phyloP scores from a whole-genome alignment of 331 rosid genomes.

The Arachis monticola region DNA sequence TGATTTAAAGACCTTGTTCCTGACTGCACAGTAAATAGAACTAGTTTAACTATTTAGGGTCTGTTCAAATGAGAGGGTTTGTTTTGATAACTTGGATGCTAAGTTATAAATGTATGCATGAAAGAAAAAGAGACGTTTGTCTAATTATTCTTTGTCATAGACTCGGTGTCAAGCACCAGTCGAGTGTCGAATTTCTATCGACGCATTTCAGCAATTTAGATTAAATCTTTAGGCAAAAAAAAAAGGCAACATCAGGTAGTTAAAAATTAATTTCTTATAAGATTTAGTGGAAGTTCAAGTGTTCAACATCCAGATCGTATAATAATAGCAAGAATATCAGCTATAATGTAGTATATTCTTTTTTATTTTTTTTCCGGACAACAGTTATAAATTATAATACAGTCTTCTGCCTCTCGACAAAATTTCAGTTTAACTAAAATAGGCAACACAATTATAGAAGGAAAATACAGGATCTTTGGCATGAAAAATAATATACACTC shows the following conservation, averaged over 20 bases:
- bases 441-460: neutral
- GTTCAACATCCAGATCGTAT: no score
- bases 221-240: neutral
- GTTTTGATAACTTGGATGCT: neutral
- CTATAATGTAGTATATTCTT: no score
- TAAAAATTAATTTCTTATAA: no score
- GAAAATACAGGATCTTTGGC: slow-evolving; percentile 16
- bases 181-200: neutral
- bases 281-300: no score
- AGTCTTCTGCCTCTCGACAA: neutral
- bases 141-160: no score
- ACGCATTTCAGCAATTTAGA: neutral
- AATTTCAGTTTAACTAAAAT: slow-evolving; percentile 2
- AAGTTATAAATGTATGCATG: no score
- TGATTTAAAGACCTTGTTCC: neutral
- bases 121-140: neutral
- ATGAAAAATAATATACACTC: slow-evolving; percentile 30
- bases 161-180: neutral
- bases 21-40: neutral
- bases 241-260: neutral
- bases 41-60: neutral
- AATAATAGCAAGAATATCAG: no score
- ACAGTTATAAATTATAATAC: no score
- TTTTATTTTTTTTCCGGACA: no score
- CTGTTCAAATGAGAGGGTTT: slow-evolving; percentile 13